Base-by-base conservation (phyloP, 2,329 filamentous ascomycete species). In the Massarina eburnea region DNA sequence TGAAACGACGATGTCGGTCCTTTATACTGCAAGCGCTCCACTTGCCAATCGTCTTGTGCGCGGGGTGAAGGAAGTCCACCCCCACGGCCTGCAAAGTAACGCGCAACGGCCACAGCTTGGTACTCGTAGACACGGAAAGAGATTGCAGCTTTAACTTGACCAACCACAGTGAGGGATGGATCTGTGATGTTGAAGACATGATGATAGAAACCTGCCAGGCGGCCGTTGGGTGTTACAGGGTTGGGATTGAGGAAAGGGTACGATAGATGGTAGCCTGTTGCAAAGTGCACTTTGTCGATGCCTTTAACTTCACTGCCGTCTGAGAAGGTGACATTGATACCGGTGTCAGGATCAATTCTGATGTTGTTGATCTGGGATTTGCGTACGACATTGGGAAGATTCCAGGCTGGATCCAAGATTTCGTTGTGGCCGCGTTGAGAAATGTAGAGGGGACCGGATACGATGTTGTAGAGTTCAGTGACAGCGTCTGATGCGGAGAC, bases 51-150 rank as follows among this genome's bases (percentile, higher is more conserved):
- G 12, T 43, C 41, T 36, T 48, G 44, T 12, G 41, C 46, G 2
- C 20, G 30, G 2, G 29, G 14, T 3, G 48, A 45, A 9, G 53
- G 51, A 12, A 56, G 35, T 1, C 41, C 30, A 1, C 41, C 30
- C 8, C 43, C 46, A 15, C 48, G 46, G 2, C 46, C 46, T 2
- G 53, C 51, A 14, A 54, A 36, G 2, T 45, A 41, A 4, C 53
- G 43, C 3, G 53, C 53, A 4, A 48, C 48, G 12, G 53, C 53
- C 2, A 56, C 53, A 8, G 51, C 53, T 32, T 56, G 53, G 18
- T 52, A 54, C 20, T 56, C 53, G 42, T 49, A 56, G n/a, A 45
- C 51, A 3, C 46, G 34, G 21, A 56, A 48, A 3, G 48, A 49
- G 17, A 56, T 45, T 1, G 45, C 48, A 1, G 45, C 46, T 21